These are phyloP conservation scores for Tricladium varicosporioides DNA, from an alignment of 2,329 filamentous ascomycete species.

Conservation along the genomic window DNA sequence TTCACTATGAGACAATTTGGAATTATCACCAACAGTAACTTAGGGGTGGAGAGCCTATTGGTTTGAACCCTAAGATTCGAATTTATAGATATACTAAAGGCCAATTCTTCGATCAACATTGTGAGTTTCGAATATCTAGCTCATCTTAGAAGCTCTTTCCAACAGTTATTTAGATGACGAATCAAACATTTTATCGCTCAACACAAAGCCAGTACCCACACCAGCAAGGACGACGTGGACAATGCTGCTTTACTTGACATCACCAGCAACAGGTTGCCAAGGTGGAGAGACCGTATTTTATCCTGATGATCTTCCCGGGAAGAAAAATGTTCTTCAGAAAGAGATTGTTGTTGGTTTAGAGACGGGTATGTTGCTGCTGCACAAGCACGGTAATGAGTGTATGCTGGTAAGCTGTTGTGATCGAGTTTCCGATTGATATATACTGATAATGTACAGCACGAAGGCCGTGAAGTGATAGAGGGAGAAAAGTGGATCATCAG, in stretches of 20 bases:
- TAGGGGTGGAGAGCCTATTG: conserved; percentile 82
- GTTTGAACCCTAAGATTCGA: conserved; percentile 83
- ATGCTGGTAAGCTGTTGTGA: conserved; percentile 57
- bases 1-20: conserved; percentile 13
- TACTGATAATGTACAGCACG: conserved; percentile 53
- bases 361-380: conserved; percentile 81
- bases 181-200: conserved; percentile 68
- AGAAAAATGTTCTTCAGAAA: conserved; percentile 46
- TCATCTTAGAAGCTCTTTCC: neutral
- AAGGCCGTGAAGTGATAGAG: conserved; percentile 72
- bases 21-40: conserved; percentile 34
- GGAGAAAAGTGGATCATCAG: conserved; percentile 74
- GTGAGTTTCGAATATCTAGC: conserved; percentile 50
- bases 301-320: conserved; percentile 57
- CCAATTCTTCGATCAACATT: conserved; percentile 92
- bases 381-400: conserved; percentile 87
- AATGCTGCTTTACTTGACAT: conserved; percentile 81
- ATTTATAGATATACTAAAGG: conserved; percentile 84
- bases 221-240: conserved; percentile 84
- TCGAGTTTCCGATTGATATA: neutral
- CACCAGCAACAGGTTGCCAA: conserved; percentile 67
- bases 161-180: conserved; percentile 68
- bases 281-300: conserved; percentile 95
- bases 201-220: conserved; percentile 39
- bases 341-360: conserved; percentile 73